Conservation (phyloP, 148 eudicot species). For the Chenopodium berlandieri region DNA sequence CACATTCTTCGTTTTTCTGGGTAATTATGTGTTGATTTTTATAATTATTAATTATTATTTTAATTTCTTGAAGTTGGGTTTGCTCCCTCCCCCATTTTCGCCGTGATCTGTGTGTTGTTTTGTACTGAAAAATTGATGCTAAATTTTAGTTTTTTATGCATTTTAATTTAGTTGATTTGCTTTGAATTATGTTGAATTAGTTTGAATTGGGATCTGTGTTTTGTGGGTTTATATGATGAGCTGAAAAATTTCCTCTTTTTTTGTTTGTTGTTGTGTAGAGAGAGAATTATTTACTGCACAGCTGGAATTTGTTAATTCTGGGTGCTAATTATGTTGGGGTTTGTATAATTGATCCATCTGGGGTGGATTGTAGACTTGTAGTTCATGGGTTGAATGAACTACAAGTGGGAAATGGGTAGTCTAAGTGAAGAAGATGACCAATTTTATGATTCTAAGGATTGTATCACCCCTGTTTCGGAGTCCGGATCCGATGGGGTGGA, state of each 20-base stretch:
- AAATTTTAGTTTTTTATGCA: not conserved
- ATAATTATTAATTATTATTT: not conserved
- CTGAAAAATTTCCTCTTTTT: constrained; percentile 8
- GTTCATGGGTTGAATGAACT: constrained; percentile 31
- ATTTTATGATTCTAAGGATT: constrained; percentile 71
- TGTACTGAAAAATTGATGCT: constrained; percentile 2
- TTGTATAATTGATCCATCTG: constrained; percentile 24
- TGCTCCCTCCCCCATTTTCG: not conserved
- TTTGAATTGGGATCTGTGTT: constrained; percentile 30
- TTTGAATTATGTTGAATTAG: constrained; percentile 5
- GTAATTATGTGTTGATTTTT: constrained; percentile 1
- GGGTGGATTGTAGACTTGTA: constrained; percentile 16
- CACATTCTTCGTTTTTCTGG: constrained; percentile 7
- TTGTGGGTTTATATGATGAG: constrained; percentile 1
- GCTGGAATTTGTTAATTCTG: constrained; percentile 7
- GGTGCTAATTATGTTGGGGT: not conserved
- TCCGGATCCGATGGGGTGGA: constrained; percentile 44
- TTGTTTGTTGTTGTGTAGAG: constrained; percentile 2
- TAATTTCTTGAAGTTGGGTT: not conserved
- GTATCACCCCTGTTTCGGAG: constrained; percentile 58
- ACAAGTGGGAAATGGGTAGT: constrained; percentile 30
- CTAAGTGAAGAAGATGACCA: constrained; percentile 44
- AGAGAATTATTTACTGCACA: not conserved
- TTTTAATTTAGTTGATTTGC: not conserved
- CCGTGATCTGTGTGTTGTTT: constrained; percentile 22